A percentile compares a stretch with the other conserved stretches of the same genome.
Conservation (phyloP, 257 asterid species). For the Solanum rostratum region DNA sequence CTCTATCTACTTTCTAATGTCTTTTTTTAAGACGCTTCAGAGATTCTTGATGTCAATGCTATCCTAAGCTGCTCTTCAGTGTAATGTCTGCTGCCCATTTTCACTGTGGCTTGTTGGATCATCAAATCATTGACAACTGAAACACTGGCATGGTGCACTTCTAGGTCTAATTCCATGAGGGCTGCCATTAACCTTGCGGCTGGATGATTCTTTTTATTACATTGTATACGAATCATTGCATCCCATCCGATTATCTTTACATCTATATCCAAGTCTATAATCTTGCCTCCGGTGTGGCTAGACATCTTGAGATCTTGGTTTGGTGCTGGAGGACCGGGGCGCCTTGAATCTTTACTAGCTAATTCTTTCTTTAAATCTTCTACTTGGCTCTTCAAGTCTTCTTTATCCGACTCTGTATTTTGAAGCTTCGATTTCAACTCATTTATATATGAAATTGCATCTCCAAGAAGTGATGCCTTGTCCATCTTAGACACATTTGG, state of each 20-base stretch:
- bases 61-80: conserved; percentile 12
- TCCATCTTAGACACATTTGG: conserved; percentile 9
- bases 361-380: background rate
- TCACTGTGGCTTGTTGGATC: conserved; percentile 21
- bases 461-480: conserved; percentile 7
- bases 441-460: conserved; percentile 3
- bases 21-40: background rate
- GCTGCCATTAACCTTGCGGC: conserved; percentile 21
- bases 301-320: background rate
- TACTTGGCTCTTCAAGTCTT: background rate
- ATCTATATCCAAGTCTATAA: conserved; percentile 4
- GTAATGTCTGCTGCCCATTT: conserved; percentile 10
- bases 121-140: conserved; percentile 16
- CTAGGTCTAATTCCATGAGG: conserved; percentile 17
- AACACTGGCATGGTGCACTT: conserved; percentile 19
- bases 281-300: background rate
- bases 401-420: background rate
- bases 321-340: background rate
- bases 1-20: background rate
- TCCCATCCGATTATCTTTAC: conserved; percentile 21
- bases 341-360: background rate
- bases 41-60: conserved; percentile 6
- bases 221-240: conserved; percentile 17
- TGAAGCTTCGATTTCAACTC: conserved; percentile 5
- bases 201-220: conserved; percentile 14